Evolutionary conservation across 2,329 filamentous ascomycete genomes (phyloP), one percentile per base, ranked within the genome.

Genomic region (Xylaria sp.): DNA sequence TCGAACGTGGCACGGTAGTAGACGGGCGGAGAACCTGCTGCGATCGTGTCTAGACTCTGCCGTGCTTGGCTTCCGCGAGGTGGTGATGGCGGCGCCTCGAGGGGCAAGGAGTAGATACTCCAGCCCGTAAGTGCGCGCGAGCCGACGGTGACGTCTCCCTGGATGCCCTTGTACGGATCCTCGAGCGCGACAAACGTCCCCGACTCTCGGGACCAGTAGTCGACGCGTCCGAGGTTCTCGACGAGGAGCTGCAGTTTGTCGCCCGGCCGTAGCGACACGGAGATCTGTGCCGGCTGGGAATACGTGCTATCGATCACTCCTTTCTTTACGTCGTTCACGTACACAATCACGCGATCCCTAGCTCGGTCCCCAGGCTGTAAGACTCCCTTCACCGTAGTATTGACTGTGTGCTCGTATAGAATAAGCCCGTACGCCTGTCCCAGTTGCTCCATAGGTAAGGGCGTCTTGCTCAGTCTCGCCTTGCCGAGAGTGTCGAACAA

Each of bases 211-310:
- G 81, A 79, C 57, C 79, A 79, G 68, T 83, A 85, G 68, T 86
- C 82, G 1, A 85, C 82, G 2, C 84, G 80, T 1, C 84, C 84
- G n/a, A 86, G 78, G 59, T 86, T 86, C 74, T 87, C 84, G 1
- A 85, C 81, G 3, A 86, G 73, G 0, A 86, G 78, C 65, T 81
- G 77, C 5, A 86, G 69, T 27, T 72, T 78, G 69, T 85, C 83
- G 5, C 82, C 82, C 0, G 73, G 69, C 21, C 75, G 71, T 8
- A 86, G 74, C 0, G 73, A 66, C 1, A 86, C 59, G 0, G 66
- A 78, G 13, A 86, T 79, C 3, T 75, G 78, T 1, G 75, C 74
- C 0, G 84, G 83, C 10, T 73, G 69, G 48, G 74, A 69, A 71
- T 86, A 85, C 21, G 79, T 81, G 70, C 78, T 82, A 67, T 87